Percentiles rank a stretch among this genome's conserved stretches.
Conservation (phyloP, 106 monocot genomes). For the Dendrobium huoshanense region DNA sequence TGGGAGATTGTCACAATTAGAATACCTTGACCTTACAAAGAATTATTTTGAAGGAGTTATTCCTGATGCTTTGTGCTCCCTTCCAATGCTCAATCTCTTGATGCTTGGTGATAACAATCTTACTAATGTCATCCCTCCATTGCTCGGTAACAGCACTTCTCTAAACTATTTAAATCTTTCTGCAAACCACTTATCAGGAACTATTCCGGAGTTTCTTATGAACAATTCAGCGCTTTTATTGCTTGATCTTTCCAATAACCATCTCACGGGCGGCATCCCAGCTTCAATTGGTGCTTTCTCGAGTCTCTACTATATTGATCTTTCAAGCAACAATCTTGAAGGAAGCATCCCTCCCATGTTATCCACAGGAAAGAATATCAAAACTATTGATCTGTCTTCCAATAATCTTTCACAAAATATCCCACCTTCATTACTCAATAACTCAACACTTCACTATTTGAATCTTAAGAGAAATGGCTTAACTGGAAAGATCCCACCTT, state of each 20-base stretch:
- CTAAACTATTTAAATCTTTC: constrained; percentile 12
- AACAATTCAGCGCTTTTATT: constrained; percentile 4
- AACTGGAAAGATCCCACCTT: constrained; percentile 17
- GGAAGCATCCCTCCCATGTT: constrained; percentile 19
- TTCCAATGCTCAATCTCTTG: constrained; percentile 1
- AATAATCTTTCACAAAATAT: constrained; percentile 23
- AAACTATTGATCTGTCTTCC: not conserved
- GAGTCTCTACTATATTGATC: not conserved
- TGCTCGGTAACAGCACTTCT: constrained; percentile 1
- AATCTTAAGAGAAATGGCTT: constrained; percentile 8
- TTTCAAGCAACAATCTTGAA: constrained; percentile 14
- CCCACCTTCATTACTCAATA: constrained; percentile 15
- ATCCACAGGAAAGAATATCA: constrained; percentile 5
- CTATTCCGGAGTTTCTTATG: constrained; percentile 14
- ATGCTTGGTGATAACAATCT: constrained; percentile 12
- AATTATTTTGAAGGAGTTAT: constrained; percentile 19
- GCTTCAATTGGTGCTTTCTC: constrained; percentile 2
- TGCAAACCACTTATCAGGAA: constrained; percentile 16
- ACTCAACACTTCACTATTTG: constrained; percentile 8
- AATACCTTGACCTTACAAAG: constrained; percentile 20
- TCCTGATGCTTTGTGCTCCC: constrained; percentile 3
- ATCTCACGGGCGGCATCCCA: constrained; percentile 19
- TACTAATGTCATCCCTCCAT: constrained; percentile 1
- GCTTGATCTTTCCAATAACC: constrained; percentile 20
- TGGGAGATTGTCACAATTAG: constrained; percentile 13